Evolutionary conservation across 441 rosid species (phyloP).

Genomic region (Brassica balearica): DNA sequence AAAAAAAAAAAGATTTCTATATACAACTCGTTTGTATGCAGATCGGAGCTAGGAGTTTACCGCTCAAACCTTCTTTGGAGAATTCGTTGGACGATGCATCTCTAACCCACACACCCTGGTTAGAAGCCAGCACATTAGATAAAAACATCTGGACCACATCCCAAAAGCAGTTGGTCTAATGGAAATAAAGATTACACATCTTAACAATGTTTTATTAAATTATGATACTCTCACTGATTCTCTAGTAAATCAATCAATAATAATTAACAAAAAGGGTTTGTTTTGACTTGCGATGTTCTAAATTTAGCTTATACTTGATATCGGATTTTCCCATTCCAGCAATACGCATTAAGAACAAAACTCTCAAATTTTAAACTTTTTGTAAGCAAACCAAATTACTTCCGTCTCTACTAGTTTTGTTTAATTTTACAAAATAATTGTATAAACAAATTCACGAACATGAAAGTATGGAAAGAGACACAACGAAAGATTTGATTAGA

Average conservation of each 20-base stretch:
- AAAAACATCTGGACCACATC: not conserved
- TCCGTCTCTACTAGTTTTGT: constrained; percentile 20
- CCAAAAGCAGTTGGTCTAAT: not conserved
- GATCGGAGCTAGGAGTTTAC: constrained; percentile 4
- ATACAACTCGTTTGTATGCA: not conserved
- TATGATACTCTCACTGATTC: not conserved
- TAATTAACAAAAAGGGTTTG: not conserved
- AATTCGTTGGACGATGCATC: not conserved
- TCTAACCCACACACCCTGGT: constrained; percentile 1
- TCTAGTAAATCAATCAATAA: not conserved
- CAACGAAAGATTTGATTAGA: constrained; percentile 37
- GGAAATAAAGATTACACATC: not conserved
- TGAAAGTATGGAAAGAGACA: constrained; percentile 20
- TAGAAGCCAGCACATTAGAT: not conserved
- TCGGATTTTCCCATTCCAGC: not conserved
- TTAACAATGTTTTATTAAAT: constrained; percentile 1
- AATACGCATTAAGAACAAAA: not conserved
- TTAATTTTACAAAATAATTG: not conserved
- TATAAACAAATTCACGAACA: constrained; percentile 14
- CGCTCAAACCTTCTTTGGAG: not conserved
- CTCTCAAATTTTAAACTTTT: not conserved
- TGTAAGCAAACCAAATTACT: not conserved
- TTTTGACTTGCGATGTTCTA: not conserved
- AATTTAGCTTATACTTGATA: not conserved
- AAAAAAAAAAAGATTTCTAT: not conserved